A percentile compares a stretch with the other conserved stretches of the same genome.
These are phyloP conservation scores for Phlyctochytrium arcticum DNA, from an alignment of 192 early-diverging fungal genomes.

Conservation along the genomic window DNA sequence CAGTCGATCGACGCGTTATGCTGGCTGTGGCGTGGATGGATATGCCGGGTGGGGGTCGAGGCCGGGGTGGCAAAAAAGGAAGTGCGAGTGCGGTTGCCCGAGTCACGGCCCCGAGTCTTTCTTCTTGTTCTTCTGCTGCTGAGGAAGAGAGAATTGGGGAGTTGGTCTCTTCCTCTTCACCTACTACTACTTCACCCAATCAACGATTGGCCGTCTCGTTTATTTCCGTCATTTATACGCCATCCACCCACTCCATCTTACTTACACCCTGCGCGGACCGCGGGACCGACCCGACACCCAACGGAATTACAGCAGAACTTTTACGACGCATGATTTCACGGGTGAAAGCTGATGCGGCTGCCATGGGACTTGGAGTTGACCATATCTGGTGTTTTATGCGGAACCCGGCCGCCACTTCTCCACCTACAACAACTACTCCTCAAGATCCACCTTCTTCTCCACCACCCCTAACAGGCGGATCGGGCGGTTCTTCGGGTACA, in stretches of 20 bases:
- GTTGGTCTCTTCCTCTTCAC: not conserved
- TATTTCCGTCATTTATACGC: not conserved
- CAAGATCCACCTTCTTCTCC: not conserved
- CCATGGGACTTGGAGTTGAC: not conserved
- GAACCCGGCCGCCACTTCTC: not conserved
- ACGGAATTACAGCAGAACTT: constrained; percentile 14
- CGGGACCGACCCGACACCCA: constrained; percentile 14
- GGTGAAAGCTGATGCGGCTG: not conserved
- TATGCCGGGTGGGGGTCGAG: not conserved
- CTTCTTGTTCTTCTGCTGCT: not conserved
- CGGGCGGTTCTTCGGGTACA: not conserved
- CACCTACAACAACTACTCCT: not conserved
- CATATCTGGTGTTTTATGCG: constrained; percentile 21
- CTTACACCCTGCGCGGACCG: constrained; percentile 4
- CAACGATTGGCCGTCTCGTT: constrained; percentile 9
- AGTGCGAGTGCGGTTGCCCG: not conserved
- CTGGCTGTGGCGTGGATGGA: constrained; percentile 17
- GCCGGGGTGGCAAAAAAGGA: constrained; percentile 15
- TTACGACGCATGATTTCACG: constrained; percentile 5
- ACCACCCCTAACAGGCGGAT: not conserved
- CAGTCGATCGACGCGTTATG: no score
- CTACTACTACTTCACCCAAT: not conserved
- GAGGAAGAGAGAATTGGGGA: no score
- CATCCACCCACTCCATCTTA: not conserved
- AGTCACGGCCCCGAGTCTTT: not conserved